Evolutionary conservation across 192 early-diverging fungal genomes (phyloP).

Genomic region (Geranomyces variabilis): DNA sequence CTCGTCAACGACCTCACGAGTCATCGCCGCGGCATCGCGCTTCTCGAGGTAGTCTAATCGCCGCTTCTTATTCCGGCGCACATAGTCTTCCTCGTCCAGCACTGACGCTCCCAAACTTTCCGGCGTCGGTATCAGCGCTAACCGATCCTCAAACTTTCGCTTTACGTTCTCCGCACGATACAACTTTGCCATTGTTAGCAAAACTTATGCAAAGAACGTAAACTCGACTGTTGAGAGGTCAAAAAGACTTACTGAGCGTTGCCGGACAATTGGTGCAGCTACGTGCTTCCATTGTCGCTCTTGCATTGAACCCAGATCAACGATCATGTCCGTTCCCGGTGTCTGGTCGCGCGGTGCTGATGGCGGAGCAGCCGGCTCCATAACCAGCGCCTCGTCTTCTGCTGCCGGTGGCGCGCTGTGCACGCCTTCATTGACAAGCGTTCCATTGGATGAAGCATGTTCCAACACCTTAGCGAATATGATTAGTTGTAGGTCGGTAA

Average conservation of each 20-base stretch:
- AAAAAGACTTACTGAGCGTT: no score
- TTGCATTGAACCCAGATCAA: conserved; percentile 2
- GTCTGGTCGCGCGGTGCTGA: no score
- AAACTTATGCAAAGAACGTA: no score
- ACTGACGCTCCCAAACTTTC: conserved; percentile 15
- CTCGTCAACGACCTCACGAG: conserved; percentile 25
- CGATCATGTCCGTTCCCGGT: neutral
- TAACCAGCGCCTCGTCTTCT: no score
- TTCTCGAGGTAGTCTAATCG: conserved; percentile 7
- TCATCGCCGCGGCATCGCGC: neutral
- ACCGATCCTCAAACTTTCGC: conserved; percentile 11
- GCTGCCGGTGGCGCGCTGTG: no score
- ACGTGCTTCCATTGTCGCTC: conserved; percentile 5
- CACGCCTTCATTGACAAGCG: no score
- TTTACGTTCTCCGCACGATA: conserved; percentile 13
- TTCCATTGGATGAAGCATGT: no score
- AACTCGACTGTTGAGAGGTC: no score
- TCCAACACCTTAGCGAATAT: no score
- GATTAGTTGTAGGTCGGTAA: no score
- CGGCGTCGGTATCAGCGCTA: conserved; percentile 13
- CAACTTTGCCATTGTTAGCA: no score
- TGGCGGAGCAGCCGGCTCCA: no score
- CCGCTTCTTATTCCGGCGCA: conserved; percentile 39
- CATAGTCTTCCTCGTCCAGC: conserved; percentile 23
- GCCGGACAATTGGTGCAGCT: neutral